Evolutionary conservation across 345 rosid species (phyloP), one percentile per base, ranked within the genome.

Genomic region (Streptanthus diversifolius): DNA sequence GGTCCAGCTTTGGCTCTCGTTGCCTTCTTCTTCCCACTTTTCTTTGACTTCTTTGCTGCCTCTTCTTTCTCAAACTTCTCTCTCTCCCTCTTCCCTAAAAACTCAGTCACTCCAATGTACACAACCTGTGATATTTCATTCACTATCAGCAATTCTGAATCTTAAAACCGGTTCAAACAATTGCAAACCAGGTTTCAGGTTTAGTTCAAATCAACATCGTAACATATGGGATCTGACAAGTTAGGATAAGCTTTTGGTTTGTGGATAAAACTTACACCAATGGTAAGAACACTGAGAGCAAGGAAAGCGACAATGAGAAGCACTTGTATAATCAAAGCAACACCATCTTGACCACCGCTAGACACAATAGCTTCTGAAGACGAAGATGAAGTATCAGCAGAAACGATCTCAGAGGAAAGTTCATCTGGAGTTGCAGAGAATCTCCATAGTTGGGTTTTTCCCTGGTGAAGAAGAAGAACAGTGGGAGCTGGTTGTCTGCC

Each of bases 51-150:
- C 81, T 80, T 83, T n/a, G 82, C 79, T 24, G 83, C 87, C 55
- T 86, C 86, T 59, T 89, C 88, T 63, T 87, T 92, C 79, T 84
- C 87, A 77, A 84, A 85, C 84, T 84, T 89, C 35, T 88, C 95
- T 27, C 74, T 81, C 68, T 88, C 91, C 83, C 86, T 86, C 77
- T 87, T 93, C 83, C 78, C 83, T 43, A 90, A 51, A 77, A 82
- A 89, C 52, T 93, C 96, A 33, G 90, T 85, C 47, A 87, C 93
- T 39, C 71, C 93, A 13, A 88, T 81, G 78, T 88, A 93, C 53
- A 83, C 79, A n/a, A 83, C 92, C 98, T 93, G 85, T 11, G 13
- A 15, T 19, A 0, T 9, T 0, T 3, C 27, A 25, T 25, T 24
- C 0, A 19, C 24, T n/a, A 1, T 40, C 63, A 44, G 35, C 6